Evolutionary conservation across 2,329 filamentous ascomycete species (phyloP).

Genomic region (Phaeosphaeria sp.): DNA sequence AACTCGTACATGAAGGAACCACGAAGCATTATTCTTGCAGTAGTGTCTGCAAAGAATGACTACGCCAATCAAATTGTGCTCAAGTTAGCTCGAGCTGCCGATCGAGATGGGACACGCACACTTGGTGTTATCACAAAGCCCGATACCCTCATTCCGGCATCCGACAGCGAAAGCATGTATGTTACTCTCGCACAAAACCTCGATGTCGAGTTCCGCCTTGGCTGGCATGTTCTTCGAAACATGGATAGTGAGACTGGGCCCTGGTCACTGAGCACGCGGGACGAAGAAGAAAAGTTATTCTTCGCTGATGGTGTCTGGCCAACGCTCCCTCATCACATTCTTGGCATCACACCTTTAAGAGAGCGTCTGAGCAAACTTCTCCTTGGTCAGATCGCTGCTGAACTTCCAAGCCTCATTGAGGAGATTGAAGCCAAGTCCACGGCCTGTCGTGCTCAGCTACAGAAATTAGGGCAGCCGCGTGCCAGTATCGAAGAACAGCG

Average conservation of each 20-base stretch:
- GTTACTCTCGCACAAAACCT: conserved; percentile 35
- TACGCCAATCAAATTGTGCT: conserved; percentile 48
- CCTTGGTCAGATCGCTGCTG: conserved; percentile 32
- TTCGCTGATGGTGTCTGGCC: conserved; percentile 19
- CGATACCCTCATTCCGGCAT: conserved; percentile 43
- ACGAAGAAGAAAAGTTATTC: conserved; percentile 16
- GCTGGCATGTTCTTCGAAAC: conserved; percentile 44
- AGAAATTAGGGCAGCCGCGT: conserved; percentile 57
- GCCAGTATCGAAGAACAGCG: conserved; percentile 55
- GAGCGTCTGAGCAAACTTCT: conserved; percentile 58
- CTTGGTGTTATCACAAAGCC: conserved; percentile 64
- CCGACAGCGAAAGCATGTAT: conserved; percentile 24
- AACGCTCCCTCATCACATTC: conserved; percentile 6
- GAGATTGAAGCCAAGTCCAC: conserved; percentile 9
- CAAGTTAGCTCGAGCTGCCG: conserved; percentile 48
- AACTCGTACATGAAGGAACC: conserved; percentile 46
- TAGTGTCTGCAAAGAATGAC: conserved; percentile 52
- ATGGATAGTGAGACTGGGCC: conserved; percentile 23
- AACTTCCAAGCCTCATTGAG: conserved; percentile 14
- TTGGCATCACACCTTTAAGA: conserved; percentile 56
- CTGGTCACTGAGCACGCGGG: conserved; percentile 12
- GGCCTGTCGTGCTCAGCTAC: conserved; percentile 31
- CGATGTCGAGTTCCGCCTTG: conserved; percentile 34
- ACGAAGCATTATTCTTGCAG: conserved; percentile 52
- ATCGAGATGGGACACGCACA: conserved; percentile 54